A percentile compares a stretch with the other conserved stretches of the same genome.
Evolutionary conservation across 108 stramenopile species (phyloP).

Genomic region (Skeletonema potamos): DNA sequence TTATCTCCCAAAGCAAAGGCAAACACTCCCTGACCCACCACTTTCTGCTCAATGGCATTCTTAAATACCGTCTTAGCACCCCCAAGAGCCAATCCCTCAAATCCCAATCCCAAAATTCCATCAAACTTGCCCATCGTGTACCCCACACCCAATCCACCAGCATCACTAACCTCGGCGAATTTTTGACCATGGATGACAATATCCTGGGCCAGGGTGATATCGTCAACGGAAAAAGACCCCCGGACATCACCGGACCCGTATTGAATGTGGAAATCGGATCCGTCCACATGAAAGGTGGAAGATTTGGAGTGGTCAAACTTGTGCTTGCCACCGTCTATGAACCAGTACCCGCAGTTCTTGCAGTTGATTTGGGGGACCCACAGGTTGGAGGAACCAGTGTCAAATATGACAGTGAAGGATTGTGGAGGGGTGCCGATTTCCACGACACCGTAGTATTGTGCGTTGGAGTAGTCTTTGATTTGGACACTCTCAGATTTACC

Average conservation of each 20-base stretch:
- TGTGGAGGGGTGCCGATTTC: slow-evolving; percentile 80
- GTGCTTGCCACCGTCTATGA: slow-evolving; percentile 56
- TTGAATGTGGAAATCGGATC: slow-evolving; percentile 71
- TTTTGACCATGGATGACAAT: slow-evolving; percentile 64
- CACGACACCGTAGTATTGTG: slow-evolving; percentile 79
- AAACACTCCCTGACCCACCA: slow-evolving; percentile 82
- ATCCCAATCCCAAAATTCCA: slow-evolving; percentile 98
- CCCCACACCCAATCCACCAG: slow-evolving; percentile 96
- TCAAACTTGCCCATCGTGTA: slow-evolving; percentile 96
- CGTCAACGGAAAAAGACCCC: slow-evolving; percentile 75
- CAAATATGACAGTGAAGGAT: slow-evolving; percentile 88
- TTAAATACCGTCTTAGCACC: slow-evolving; percentile 91
- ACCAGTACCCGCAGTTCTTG: slow-evolving; percentile 53
- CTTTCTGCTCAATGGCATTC: slow-evolving; percentile 85
- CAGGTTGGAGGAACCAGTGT: slow-evolving; percentile 93
- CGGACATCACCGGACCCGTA: slow-evolving; percentile 90
- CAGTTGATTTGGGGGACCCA: slow-evolving; percentile 93
- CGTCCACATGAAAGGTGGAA: slow-evolving; percentile 46
- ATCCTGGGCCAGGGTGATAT: slow-evolving; percentile 74
- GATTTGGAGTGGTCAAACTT: slow-evolving; percentile 57
- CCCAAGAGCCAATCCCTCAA: slow-evolving; percentile 87
- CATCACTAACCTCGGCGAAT: slow-evolving; percentile 91
- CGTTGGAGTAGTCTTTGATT: slow-evolving; percentile 90
- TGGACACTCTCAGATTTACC: slow-evolving; percentile 55
- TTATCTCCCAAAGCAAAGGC: slow-evolving; percentile 97